Base-by-base conservation (phyloP, 306 rosid species). In the Carpinus fangiana region DNA sequence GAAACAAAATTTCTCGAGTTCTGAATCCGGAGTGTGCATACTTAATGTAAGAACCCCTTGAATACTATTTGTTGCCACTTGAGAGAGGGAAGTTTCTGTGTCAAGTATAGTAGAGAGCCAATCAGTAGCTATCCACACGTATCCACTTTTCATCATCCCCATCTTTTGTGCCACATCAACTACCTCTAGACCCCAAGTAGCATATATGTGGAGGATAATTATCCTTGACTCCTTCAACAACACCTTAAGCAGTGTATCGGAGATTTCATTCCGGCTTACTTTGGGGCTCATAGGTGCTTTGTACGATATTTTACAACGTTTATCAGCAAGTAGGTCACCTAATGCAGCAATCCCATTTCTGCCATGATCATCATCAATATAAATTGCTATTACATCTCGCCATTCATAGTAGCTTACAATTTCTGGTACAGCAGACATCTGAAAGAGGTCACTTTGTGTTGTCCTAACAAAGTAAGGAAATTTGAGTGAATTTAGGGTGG, bases 321-420 rank as follows among this genome's bases (percentile, higher is more conserved):
- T 93, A 88, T 93, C 89, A 0, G 91, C 87, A 13, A 96, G 99
- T 77, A 82, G 81, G 76, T 91, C 96, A 2, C 91, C 96, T 72
- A 93, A 75, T 8, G 92, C 90, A 12, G 80, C 17, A 2, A 96
- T 90, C 68, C 97, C 99, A 21, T 93, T 93, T 85, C 99, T 93
- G 11, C 99, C 99, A 43, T 90, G 64, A 41, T 93, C 99, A 78
- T 96, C 99, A 84, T 96, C 99, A 31, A 76, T 80, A 73, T 90
- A 96, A 73, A 96, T 84, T 57, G 96, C 98, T 72, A 93, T 87
- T 18, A 96, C 96, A 76, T 91, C 96, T 75, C 82, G 91, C 99
- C 99, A 96, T 13, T 75, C 87, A 51, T 85, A 91, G 88, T 86
- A 26, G 21, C 84, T 80, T 18, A 96, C 81, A 73, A 93, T 79